These are phyloP conservation scores for Candida labiduridarum DNA, from an alignment of 1,139 yeast genomes.

Conservation along the genomic window DNA sequence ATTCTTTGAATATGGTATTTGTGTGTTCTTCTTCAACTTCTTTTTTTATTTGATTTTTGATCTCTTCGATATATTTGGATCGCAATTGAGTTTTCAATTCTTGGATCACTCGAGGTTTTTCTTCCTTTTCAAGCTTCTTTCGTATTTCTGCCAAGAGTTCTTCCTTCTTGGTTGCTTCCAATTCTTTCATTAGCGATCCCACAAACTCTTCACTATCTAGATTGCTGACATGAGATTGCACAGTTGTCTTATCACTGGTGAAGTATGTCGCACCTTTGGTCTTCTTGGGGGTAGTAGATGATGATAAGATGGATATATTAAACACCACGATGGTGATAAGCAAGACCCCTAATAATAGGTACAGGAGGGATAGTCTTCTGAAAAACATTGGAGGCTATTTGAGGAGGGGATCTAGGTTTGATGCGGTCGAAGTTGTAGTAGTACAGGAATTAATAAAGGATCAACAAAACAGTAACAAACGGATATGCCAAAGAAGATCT, in stretches of 20 bases:
- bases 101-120: conserved; percentile 14
- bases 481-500: no score
- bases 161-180: conserved; percentile 16
- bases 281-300: conserved; percentile 2
- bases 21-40: conserved; percentile 24
- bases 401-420: neutral
- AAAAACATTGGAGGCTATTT: conserved; percentile 5
- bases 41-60: conserved; percentile 20
- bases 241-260: conserved; percentile 11
- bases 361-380: conserved; percentile 14
- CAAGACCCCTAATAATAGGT: conserved; percentile 12
- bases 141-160: conserved; percentile 14
- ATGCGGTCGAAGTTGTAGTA: neutral
- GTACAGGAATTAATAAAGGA: neutral
- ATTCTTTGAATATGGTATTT: conserved; percentile 20
- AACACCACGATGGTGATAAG: conserved; percentile 12
- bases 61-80: conserved; percentile 15
- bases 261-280: conserved; percentile 13
- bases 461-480: neutral
- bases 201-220: conserved; percentile 14
- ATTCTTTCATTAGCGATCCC: conserved; percentile 15
- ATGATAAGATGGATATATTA: conserved; percentile 13
- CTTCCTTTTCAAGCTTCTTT: conserved; percentile 9
- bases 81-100: conserved; percentile 14
- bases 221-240: conserved; percentile 15